phyloP scores from a whole-genome alignment of 2,329 filamentous ascomycete species.

The Xylaria sp. region DNA sequence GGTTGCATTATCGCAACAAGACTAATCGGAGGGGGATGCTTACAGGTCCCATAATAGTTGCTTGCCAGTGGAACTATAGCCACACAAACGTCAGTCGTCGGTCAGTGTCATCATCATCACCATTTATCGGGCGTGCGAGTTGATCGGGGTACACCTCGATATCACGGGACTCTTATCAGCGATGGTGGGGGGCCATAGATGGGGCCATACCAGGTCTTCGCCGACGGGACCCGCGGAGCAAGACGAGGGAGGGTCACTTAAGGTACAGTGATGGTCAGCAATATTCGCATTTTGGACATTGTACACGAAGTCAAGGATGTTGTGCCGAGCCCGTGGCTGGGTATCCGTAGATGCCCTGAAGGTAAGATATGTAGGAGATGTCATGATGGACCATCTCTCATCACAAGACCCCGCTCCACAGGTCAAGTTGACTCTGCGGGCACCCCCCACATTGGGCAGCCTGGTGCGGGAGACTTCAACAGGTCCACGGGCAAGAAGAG shows the following conservation, averaged over 20 bases:
- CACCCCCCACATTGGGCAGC: conserved; percentile 39
- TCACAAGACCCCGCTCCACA: conserved; percentile 35
- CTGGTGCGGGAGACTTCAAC: too few species aligned
- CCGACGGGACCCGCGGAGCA: conserved; percentile 97
- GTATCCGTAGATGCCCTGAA: background rate
- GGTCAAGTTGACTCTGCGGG: conserved; percentile 19
- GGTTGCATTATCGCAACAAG: conserved; percentile 26
- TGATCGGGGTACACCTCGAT: conserved; percentile 26
- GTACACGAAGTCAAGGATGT: background rate
- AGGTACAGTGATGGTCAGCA: conserved; percentile 25
- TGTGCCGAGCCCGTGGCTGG: background rate
- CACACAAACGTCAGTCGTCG: conserved; percentile 40
- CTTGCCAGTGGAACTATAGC: conserved; percentile 98
- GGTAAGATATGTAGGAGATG: background rate
- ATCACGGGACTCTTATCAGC: conserved; percentile 34
- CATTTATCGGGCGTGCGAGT: conserved; percentile 27
- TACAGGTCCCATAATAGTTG: conserved; percentile 99
- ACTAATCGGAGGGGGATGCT: conserved; percentile 50
- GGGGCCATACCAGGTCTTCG: conserved; percentile 83
- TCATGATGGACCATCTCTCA: conserved; percentile 1
- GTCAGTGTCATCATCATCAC: background rate
- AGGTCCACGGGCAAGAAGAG: conserved; percentile 16
- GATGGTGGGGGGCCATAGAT: conserved; percentile 42
- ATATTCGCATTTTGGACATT: conserved; percentile 14
- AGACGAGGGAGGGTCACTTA: conserved; percentile 94